Percentiles rank a stretch among this genome's conserved stretches.
These are phyloP conservation scores for Fusarium tricinctum DNA, from an alignment of 2,329 filamentous ascomycete genomes.

Conservation along the genomic window DNA sequence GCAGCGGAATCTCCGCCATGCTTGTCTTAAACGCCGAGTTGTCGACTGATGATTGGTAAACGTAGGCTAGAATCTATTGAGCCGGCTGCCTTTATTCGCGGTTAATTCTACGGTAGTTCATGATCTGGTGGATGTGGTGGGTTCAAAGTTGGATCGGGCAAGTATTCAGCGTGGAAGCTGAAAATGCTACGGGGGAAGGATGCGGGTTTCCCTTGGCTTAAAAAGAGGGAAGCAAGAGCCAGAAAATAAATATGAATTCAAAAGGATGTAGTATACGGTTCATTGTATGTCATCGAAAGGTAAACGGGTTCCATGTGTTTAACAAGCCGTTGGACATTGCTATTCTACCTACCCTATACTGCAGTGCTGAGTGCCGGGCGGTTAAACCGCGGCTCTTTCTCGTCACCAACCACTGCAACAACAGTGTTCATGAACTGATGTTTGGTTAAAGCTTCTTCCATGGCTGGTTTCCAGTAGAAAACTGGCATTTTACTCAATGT, in stretches of 20 bases:
- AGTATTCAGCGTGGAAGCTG: too few relatives aligned
- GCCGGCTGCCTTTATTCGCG: not conserved
- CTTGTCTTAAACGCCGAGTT: not conserved
- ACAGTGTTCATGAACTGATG: not conserved
- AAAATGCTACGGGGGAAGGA: too few relatives aligned
- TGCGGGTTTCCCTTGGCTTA: too few relatives aligned
- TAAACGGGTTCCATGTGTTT: too few relatives aligned
- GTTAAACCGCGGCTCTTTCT: conserved; percentile 24
- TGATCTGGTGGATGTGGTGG: not conserved
- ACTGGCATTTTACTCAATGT: not conserved
- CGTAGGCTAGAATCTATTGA: not conserved
- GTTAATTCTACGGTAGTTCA: conserved; percentile 10
- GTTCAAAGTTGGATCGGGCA: not conserved
- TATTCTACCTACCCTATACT: not conserved
- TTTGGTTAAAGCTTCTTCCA: not conserved
- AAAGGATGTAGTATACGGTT: too few relatives aligned
- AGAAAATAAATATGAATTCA: too few relatives aligned
- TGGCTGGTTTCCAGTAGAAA: not conserved
- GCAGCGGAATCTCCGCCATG: conserved; percentile 24
- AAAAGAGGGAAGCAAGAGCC: too few relatives aligned
- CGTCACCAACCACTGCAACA: conserved; percentile 29
- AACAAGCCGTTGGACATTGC: not conserved
- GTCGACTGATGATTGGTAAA: conserved; percentile 10
- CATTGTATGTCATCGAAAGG: too few relatives aligned
- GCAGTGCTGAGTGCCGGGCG: not conserved